These are phyloP conservation scores for Theileria equi DNA, from an alignment of 169 alveolate genomes.

Conservation along the genomic window DNA sequence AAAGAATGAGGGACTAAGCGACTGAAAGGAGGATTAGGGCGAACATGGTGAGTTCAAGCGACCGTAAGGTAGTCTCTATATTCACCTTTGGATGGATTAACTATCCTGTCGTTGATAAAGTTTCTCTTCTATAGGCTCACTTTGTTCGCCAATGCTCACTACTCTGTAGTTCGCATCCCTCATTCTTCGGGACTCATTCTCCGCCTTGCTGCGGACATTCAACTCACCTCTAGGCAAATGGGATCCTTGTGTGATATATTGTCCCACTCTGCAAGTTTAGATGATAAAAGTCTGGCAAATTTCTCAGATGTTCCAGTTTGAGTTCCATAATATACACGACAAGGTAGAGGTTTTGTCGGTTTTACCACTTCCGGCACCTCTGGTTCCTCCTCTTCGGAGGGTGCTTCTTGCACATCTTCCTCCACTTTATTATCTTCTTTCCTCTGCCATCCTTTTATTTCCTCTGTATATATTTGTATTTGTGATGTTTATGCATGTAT, in stretches of 20 bases:
- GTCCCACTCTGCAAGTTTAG: conserved; percentile 4
- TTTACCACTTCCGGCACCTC: neutral
- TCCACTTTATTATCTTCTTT: neutral
- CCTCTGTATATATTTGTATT: neutral
- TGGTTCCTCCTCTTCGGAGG: neutral
- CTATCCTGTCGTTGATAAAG: too few species aligned
- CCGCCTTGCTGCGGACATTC: too few species aligned
- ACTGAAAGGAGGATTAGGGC: neutral
- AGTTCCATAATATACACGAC: conserved; percentile 52
- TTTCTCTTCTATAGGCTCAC: too few species aligned
- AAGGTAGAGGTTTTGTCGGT: neutral
- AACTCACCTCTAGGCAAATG: conserved; percentile 48
- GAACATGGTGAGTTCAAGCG: neutral
- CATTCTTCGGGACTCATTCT: too few species aligned
- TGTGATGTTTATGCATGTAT: neutral
- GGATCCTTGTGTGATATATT: conserved; percentile 2
- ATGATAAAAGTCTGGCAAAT: conserved; percentile 30
- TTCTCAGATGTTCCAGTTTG: conserved; percentile 70
- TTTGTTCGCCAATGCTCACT: too few species aligned
- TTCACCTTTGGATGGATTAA: too few species aligned
- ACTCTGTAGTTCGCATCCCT: too few species aligned
- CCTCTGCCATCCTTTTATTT: neutral
- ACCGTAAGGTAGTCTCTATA: neutral
- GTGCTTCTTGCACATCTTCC: neutral
- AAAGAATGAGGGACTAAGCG: neutral